Conservation (phyloP, 169 alveolate genomes). For the Blepharisma undulans region DNA sequence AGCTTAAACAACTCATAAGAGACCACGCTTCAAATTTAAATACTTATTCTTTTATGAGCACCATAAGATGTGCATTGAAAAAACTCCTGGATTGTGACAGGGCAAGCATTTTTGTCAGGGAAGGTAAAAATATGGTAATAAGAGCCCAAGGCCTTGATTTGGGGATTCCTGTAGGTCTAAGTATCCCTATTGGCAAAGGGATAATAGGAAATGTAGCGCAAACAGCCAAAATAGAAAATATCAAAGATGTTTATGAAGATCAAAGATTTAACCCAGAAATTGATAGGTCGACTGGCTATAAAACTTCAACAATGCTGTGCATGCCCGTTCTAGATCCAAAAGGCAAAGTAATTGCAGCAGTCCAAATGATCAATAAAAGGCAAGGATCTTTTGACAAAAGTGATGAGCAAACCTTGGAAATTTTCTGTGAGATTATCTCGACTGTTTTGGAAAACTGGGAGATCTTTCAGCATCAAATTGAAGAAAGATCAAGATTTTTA, state of each 20-base stretch:
- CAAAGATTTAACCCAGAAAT: slow-evolving; percentile 15
- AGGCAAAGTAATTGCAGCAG: neutral
- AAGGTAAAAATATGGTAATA: neutral
- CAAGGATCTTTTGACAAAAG: slow-evolving; percentile 5
- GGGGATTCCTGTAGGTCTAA: neutral
- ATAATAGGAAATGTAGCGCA: slow-evolving; percentile 19
- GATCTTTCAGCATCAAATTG: neutral
- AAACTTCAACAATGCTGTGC: slow-evolving; percentile 6
- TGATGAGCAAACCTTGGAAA: slow-evolving; percentile 14
- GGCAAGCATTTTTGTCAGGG: neutral
- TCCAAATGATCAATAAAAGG: slow-evolving; percentile 13
- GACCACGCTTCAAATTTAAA: neutral
- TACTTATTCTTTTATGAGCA: neutral
- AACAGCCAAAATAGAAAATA: slow-evolving; percentile 14
- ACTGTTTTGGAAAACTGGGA: neutral
- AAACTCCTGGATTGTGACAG: slow-evolving; percentile 23
- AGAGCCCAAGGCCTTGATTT: neutral
- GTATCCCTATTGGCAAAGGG: slow-evolving; percentile 31
- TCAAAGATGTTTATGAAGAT: slow-evolving; percentile 19
- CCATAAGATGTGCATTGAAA: neutral
- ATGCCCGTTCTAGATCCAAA: slow-evolving; percentile 34
- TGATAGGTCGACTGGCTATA: slow-evolving; percentile 19
- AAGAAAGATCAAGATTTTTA: slow-evolving; percentile 9
- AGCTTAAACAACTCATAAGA: neutral
- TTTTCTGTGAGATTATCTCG: slow-evolving; percentile 22